Evolutionary conservation across 2,329 filamentous ascomycete genomes (phyloP).

Genomic region (Aspergillus sp.): DNA sequence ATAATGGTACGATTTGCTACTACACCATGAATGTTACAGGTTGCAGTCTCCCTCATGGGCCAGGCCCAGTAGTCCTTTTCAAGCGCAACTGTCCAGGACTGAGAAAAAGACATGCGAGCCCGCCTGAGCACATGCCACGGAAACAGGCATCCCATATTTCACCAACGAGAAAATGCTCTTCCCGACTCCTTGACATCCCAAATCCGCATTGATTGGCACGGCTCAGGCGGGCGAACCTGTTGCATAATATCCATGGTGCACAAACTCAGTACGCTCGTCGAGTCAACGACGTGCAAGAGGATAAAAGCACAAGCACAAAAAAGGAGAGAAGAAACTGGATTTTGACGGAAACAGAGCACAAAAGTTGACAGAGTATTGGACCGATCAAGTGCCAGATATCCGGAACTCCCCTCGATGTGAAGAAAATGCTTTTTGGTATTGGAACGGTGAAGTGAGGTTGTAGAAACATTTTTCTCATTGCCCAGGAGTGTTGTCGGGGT

Average conservation of each 20-base stretch:
- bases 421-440: constrained; percentile 56
- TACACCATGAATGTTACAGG: constrained; percentile 9
- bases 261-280: constrained; percentile 18
- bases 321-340: constrained; percentile 48
- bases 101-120: constrained; percentile 12
- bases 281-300: constrained; percentile 16
- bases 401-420: constrained; percentile 72
- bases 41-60: neutral
- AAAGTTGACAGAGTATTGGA: constrained; percentile 44
- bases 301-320: constrained; percentile 40
- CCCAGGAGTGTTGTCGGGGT: constrained; percentile 60
- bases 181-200: constrained; percentile 17
- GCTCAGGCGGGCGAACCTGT: constrained; percentile 20
- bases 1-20: constrained; percentile 18
- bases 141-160: constrained; percentile 20
- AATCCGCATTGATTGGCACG: constrained; percentile 20
- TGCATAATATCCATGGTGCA: constrained; percentile 17
- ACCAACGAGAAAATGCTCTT: constrained; percentile 17
- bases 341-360: constrained; percentile 35
- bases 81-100: neutral
- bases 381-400: constrained; percentile 75
- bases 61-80: neutral
- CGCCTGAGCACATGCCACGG: constrained; percentile 19
- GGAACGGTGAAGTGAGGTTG: constrained; percentile 50
- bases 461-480: constrained; percentile 56